Base-by-base conservation (phyloP, 352 stramenopile genomes). In the Pythium monospermum region DNA sequence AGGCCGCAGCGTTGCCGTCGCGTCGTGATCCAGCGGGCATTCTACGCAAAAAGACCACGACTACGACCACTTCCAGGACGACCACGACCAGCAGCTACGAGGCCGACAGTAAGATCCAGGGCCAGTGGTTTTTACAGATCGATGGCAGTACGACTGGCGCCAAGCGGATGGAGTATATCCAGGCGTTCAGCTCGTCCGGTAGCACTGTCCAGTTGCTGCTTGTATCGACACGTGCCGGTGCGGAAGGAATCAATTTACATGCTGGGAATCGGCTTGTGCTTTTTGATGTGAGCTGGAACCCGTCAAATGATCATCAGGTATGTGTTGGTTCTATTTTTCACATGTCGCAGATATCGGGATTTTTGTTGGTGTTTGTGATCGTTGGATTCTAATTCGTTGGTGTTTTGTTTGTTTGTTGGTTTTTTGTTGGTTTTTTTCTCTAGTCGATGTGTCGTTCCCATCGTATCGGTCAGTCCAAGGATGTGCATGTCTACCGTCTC, bases 391-490 rank as follows among this genome's bases (percentile, higher is more conserved):
- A n/a, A n/a, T n/a, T n/a, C n/a, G n/a, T n/a, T n/a, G n/a, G n/a
- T n/a, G n/a, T n/a, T n/a, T n/a, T n/a, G n/a, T n/a, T 43, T 18
- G 22, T 44, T 23, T 49, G 1, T 60, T 7, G 54, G 36, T 36
- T 38, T 53, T 13, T 41, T 23, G 5, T 57, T 35, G 15, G 45
- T 33, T 33, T n/a, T 25, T 1, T 45, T 15, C n/a, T 50, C 7
- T 43, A 97, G 77, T 91, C 87, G 18, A 97, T 97, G 87, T 96
- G 87, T 54, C 83, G 90, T 32, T 95, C 79, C 28, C 91, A 96
- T 49, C 87, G 90, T 22, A 95, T 96, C 44, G 90, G 90, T 22
- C 83, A 93, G 55, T 70, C 64, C 4, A 96, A 96, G 60, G 76
- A 76, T 18, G 89, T 97, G 18, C 84, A 94, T 36, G 87, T 97